Evolutionary conservation across 176 grass and related monocot genomes (phyloP).

Genomic region (Carex pumila): DNA sequence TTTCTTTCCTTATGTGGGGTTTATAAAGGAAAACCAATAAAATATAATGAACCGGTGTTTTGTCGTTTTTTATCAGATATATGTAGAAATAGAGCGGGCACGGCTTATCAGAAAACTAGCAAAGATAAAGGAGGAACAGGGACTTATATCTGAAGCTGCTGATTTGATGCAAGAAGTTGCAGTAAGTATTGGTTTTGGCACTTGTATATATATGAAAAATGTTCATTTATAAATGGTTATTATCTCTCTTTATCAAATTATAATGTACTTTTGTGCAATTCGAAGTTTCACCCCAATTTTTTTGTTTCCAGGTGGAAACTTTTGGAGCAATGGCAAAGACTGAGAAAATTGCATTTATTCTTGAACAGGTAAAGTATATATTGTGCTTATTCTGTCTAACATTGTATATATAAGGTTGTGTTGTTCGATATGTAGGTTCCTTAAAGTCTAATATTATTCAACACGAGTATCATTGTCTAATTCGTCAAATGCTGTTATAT

Average conservation of each 20-base stretch:
- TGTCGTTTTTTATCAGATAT: constrained; percentile 43
- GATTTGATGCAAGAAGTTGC: constrained; percentile 99
- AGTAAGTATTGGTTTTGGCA: constrained; percentile 44
- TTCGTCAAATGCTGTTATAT: background rate
- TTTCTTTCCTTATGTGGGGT: background rate
- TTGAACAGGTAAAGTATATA: constrained; percentile 59
- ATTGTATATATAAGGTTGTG: background rate
- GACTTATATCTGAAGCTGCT: constrained; percentile 79
- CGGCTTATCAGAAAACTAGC: constrained; percentile 92
- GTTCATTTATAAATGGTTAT: background rate
- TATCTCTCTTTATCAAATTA: background rate
- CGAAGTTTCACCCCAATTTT: background rate
- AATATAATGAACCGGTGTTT: background rate
- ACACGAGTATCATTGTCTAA: background rate
- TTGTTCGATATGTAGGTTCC: background rate
- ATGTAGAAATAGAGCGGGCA: constrained; percentile 97
- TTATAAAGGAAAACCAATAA: background rate
- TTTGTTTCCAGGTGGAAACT: constrained; percentile 69
- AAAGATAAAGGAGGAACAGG: constrained; percentile 89
- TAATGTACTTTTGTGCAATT: background rate
- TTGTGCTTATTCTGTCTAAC: background rate
- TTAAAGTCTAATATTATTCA: background rate
- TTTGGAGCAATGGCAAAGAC: constrained; percentile 98
- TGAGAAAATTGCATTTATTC: constrained; percentile 94
- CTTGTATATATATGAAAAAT: background rate